Evolutionary conservation across 495 filamentous ascomycete genomes (phyloP).

Genomic region (Neurospora discreta): DNA sequence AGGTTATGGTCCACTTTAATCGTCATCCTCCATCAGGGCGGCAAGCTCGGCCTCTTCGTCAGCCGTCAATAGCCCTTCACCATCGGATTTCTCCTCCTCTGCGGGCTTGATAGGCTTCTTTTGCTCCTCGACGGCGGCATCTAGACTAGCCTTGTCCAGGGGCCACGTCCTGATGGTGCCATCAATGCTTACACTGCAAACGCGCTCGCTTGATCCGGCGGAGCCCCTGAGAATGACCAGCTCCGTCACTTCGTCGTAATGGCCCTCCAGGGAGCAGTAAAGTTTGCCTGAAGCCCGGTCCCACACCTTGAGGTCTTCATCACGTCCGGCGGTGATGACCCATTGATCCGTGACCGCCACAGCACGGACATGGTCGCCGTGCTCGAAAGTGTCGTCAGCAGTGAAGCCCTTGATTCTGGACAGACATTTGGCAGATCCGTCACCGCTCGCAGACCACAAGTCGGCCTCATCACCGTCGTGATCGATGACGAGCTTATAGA

Average conservation of each 20-base stretch:
- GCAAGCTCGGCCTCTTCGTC: slow-evolving; percentile 83
- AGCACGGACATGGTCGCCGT: slow-evolving; percentile 84
- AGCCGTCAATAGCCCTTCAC: slow-evolving; percentile 47
- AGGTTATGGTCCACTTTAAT: slow-evolving; percentile 6
- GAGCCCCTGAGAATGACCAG: slow-evolving; percentile 49
- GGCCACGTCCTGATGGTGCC: slow-evolving; percentile 77
- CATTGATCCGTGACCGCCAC: slow-evolving; percentile 63
- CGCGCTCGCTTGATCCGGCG: slow-evolving; percentile 17
- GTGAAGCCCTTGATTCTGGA: slow-evolving; percentile 53
- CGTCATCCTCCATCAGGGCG: slow-evolving; percentile 73
- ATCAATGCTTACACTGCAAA: slow-evolving; percentile 81
- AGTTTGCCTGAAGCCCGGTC: slow-evolving; percentile 61
- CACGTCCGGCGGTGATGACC: slow-evolving; percentile 81
- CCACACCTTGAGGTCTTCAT: slow-evolving; percentile 90
- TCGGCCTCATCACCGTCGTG: slow-evolving; percentile 48
- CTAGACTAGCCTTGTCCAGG: slow-evolving; percentile 51
- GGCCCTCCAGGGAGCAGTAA: slow-evolving; percentile 66
- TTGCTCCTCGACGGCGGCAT: slow-evolving; percentile 43
- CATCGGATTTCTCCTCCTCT: slow-evolving; percentile 24
- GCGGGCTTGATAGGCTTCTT: slow-evolving; percentile 35
- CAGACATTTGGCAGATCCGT: slow-evolving; percentile 70
- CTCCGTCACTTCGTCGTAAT: slow-evolving; percentile 87
- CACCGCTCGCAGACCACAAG: slow-evolving; percentile 83
- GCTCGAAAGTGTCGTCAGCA: slow-evolving; percentile 56
- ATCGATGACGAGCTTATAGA: slow-evolving; percentile 66